A percentile compares a stretch with the other conserved stretches of the same genome.
Evolutionary conservation across 1,139 yeast species (phyloP).

Genomic region (Yamadazyma dendronema): DNA sequence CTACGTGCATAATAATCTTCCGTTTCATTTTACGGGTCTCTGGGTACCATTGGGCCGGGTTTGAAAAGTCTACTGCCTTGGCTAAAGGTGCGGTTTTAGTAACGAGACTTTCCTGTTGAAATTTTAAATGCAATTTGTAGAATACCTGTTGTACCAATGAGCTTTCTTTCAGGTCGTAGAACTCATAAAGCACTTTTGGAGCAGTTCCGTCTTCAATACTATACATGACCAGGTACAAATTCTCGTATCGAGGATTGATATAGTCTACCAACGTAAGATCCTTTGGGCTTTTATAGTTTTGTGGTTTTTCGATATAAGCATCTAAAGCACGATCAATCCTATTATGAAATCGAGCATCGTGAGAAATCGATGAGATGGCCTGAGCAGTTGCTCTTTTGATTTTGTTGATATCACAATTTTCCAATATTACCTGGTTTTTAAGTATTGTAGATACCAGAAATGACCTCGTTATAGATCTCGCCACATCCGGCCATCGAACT

Average conservation of each 20-base stretch:
- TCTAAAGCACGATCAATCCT: background rate
- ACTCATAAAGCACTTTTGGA: constrained; percentile 21
- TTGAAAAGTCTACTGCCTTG: constrained; percentile 47
- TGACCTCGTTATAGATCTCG: too few species aligned
- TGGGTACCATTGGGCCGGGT: constrained; percentile 89
- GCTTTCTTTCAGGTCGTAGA: constrained; percentile 16
- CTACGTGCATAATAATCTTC: constrained; percentile 83
- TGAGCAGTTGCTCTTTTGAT: background rate
- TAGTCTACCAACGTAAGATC: constrained; percentile 20
- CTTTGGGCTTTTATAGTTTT: background rate
- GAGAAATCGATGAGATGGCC: background rate
- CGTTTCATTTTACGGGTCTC: constrained; percentile 79
- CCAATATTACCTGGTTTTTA: too few species aligned
- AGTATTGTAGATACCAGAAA: too few species aligned
- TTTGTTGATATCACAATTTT: background rate
- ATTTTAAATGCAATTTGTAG: constrained; percentile 25
- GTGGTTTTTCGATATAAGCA: background rate
- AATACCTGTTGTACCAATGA: constrained; percentile 21
- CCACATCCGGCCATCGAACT: too few species aligned
- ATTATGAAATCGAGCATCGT: background rate
- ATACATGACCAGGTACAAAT: constrained; percentile 19
- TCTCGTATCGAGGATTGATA: constrained; percentile 29
- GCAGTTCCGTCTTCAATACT: constrained; percentile 19
- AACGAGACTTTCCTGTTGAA: constrained; percentile 18
- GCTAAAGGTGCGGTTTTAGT: constrained; percentile 15